Evolutionary conservation across 208 protist species (phyloP).

Genomic region (Tritrichomonas foetus): DNA sequence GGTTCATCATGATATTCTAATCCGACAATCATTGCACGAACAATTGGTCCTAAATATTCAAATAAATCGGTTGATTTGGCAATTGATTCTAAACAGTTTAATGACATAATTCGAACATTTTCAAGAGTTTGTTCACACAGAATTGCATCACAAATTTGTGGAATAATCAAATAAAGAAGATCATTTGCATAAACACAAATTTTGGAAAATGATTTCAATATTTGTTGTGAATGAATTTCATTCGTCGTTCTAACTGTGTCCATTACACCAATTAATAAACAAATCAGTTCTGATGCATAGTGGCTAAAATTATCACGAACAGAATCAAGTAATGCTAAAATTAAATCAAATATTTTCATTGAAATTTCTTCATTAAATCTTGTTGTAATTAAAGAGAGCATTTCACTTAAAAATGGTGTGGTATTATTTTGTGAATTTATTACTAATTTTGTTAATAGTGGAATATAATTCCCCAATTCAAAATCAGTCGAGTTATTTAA

Average conservation of each 20-base stretch:
- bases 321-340: background rate
- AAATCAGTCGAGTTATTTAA: background rate
- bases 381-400: no score
- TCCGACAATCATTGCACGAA: background rate
- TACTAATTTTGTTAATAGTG: background rate
- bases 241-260: background rate
- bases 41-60: background rate
- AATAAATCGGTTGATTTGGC: background rate
- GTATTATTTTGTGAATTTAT: background rate
- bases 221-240: no score
- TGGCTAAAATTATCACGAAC: background rate
- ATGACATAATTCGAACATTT: background rate
- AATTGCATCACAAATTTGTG: constrained; percentile 39
- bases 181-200: background rate
- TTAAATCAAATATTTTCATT: background rate
- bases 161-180: background rate
- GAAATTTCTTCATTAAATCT: no score
- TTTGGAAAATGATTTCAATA: background rate
- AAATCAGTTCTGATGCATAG: background rate
- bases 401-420: background rate
- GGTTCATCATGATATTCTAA: background rate
- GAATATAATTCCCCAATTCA: background rate
- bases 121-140: background rate
- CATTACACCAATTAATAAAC: background rate
- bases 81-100: background rate